Evolutionary conservation across 2,329 filamentous ascomycete genomes (phyloP), one percentile per base, ranked within the genome.

Genomic region (Seiridium cupressi): DNA sequence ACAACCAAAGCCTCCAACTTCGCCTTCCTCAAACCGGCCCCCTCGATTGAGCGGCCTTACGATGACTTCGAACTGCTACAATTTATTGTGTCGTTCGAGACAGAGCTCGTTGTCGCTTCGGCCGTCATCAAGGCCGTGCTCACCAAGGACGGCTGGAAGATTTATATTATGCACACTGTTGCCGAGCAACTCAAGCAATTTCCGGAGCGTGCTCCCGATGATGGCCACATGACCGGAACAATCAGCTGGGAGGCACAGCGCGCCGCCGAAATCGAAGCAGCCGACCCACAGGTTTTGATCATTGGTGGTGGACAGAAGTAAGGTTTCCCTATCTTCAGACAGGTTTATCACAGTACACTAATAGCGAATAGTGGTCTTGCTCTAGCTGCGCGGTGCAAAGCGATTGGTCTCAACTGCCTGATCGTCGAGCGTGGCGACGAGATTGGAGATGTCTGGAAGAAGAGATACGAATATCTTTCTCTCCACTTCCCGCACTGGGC

Each of bases 401-500:
- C 62, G 31, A 61, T 70, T 11, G 61, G 65, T 31, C 57, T 70
- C n/a, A 47, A 63, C 26, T 56, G 58, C 59, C 69, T 81, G 36
- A 69, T 81, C 48, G 63, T 81, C 13, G 79, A 81, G 55, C 73
- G 73, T 58, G 76, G 77, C 57, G 72, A 75, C 44, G 69, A 76
- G 2, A 70, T 81, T 26, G 79, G 79, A 4, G 78, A 81, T 60
- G 80, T 79, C 58, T 81, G 79, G 79, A 69, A 77, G n/a, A 74
- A 77, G 35, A 73, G 79, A n/a, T 82, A 82, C 61, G 72, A 63
- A 51, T 63, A 61, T 32, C 59, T 63, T 32, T 63, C 61, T 35
- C 61, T 63, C 48, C 61, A 63, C 56, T 59, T 63, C 46, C 61
- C 61, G 13, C 61, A 63, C 35, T 63, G 61, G 61, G 77, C 71